Evolutionary conservation across 208 protist species (phyloP).

Genomic region (Angomonas ambiguus): DNA sequence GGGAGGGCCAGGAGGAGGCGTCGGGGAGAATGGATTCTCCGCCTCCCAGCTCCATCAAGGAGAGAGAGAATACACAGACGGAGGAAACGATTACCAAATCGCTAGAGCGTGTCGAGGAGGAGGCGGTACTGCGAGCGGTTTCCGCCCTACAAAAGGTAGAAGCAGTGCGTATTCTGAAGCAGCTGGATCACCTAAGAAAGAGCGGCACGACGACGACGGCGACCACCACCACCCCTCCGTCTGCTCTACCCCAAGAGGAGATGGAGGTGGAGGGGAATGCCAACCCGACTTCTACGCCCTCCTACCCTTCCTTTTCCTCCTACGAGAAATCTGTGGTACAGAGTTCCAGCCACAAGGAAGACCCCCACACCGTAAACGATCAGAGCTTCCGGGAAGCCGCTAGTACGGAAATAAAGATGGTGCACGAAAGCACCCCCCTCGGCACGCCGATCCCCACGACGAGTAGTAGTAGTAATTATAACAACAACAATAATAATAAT

Average conservation of each 20-base stretch:
- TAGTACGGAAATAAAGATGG: background rate
- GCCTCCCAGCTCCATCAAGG: too few species aligned
- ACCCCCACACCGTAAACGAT: background rate
- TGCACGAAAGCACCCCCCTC: background rate
- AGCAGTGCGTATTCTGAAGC: background rate
- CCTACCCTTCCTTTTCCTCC: background rate
- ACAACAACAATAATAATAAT: constrained; percentile 2
- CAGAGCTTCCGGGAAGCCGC: too few species aligned
- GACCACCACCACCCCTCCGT: background rate
- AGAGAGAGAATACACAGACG: too few species aligned
- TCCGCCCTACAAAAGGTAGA: background rate
- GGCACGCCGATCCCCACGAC: background rate
- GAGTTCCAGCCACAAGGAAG: background rate
- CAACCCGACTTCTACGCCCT: too few species aligned
- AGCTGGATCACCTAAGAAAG: background rate
- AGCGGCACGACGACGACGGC: background rate
- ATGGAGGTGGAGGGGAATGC: too few species aligned
- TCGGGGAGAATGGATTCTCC: too few species aligned
- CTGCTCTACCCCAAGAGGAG: background rate
- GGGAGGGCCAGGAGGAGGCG: background rate
- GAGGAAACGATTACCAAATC: background rate
- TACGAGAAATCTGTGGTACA: too few species aligned
- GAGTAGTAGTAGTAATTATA: background rate
- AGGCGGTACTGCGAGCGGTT: background rate
- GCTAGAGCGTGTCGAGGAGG: background rate